Evolutionary conservation across 2,329 filamentous ascomycete genomes (phyloP).

Genomic region (Monilinia fructicola): DNA sequence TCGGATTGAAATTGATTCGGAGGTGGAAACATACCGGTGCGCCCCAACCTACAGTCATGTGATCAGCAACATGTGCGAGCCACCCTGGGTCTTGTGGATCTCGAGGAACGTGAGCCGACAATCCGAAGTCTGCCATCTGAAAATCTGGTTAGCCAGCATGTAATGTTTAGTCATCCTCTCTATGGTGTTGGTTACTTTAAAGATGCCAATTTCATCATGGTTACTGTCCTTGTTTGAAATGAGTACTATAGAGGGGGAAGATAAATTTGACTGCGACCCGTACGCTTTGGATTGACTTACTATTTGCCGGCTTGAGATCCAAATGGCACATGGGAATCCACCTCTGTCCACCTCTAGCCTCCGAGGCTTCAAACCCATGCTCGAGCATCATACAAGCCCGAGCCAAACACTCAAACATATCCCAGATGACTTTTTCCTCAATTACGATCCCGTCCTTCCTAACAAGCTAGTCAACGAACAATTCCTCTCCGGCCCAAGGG

Average conservation of each 20-base stretch:
- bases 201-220: background rate
- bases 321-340: constrained; percentile 9
- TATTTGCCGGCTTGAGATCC: constrained; percentile 10
- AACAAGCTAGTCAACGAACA: background rate
- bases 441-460: background rate
- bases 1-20: background rate
- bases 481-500: fast-evolving
- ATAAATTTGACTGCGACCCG: background rate
- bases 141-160: background rate
- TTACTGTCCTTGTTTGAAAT: background rate
- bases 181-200: background rate
- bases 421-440: constrained; percentile 5
- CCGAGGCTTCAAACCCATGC: background rate
- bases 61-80: background rate
- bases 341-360: background rate
- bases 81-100: background rate
- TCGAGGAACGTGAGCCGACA: constrained; percentile 1
- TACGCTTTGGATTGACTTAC: background rate
- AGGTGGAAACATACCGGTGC: background rate
- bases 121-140: background rate
- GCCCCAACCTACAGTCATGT: background rate
- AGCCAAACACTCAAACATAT: constrained; percentile 10
- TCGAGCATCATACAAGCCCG: constrained; percentile 1
- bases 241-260: background rate
- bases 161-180: background rate